These are phyloP conservation scores for Phytopythium sindhum DNA, from an alignment of 352 stramenopile genomes.

Conservation along the genomic window DNA sequence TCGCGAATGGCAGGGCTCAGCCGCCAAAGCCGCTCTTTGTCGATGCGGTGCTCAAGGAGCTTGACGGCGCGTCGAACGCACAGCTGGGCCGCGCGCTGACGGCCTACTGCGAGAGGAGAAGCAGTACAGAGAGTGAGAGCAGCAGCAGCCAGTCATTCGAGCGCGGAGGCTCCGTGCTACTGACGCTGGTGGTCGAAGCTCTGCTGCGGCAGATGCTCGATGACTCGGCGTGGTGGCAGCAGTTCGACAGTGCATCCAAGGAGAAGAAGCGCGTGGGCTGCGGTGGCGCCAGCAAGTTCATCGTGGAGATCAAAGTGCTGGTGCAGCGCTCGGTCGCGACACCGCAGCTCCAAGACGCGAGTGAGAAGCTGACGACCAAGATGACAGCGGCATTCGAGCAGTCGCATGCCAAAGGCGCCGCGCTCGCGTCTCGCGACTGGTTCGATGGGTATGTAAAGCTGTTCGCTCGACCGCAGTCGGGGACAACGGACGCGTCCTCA, in stretches of 20 bases:
- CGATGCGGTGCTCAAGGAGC: conserved; percentile 44
- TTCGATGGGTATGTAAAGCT: conserved; percentile 19
- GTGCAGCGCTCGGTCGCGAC: conserved; percentile 29
- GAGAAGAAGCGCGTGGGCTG: conserved; percentile 48
- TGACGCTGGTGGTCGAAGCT: conserved; percentile 41
- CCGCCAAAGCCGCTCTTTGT: conserved; percentile 38
- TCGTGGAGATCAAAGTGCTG: conserved; percentile 59
- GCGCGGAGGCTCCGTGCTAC: conserved; percentile 24
- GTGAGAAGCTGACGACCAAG: conserved; percentile 36
- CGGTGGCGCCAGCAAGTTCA: conserved; percentile 63
- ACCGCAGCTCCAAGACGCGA: conserved; percentile 29
- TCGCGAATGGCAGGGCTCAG: conserved; percentile 15
- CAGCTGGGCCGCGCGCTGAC: conserved; percentile 56
- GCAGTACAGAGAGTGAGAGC: conserved; percentile 6
- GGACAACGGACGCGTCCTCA: background rate
- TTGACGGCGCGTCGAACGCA: conserved; percentile 43
- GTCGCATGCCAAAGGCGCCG: conserved; percentile 41
- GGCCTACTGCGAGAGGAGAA: conserved; percentile 20
- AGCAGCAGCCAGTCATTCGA: conserved; percentile 11
- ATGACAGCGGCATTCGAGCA: conserved; percentile 47
- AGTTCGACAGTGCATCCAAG: conserved; percentile 25
- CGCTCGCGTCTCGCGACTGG: conserved; percentile 22
- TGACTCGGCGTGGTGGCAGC: conserved; percentile 63
- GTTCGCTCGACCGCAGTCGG: background rate
- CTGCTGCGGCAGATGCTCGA: conserved; percentile 56